These are phyloP conservation scores for Entamoeba moshkovskii DNA, from an alignment of 208 protist genomes.

Conservation along the genomic window DNA sequence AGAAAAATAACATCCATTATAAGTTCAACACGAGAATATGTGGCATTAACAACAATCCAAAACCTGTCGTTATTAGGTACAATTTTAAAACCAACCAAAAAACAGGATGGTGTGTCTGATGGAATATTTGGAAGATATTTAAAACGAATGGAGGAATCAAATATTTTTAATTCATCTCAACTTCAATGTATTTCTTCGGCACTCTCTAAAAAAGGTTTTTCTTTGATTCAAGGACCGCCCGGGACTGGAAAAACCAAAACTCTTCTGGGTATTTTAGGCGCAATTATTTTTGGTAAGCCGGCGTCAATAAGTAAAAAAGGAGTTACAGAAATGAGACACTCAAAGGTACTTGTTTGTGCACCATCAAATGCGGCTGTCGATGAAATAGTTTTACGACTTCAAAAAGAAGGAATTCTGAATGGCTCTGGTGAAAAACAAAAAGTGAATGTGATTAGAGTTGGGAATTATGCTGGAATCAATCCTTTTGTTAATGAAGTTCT, in stretches of 20 bases:
- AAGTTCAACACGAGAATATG: not conserved
- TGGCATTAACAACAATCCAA: not conserved
- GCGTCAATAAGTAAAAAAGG: not conserved
- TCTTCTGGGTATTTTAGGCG: not conserved
- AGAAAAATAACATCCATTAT: not conserved
- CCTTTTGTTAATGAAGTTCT: not conserved
- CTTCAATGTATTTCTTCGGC: not conserved
- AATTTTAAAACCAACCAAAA: not conserved
- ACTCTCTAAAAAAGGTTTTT: not conserved
- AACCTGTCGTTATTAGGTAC: not conserved
- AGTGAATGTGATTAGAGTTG: not conserved
- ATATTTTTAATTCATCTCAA: not conserved
- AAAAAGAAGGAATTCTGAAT: not conserved
- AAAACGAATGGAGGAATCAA: not conserved
- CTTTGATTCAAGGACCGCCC: not conserved
- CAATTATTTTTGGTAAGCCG: not conserved
- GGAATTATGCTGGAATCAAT: not conserved
- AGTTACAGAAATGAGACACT: not conserved
- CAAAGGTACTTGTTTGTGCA: not conserved
- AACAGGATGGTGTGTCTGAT: not conserved
- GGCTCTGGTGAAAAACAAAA: not conserved
- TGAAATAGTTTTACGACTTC: not conserved
- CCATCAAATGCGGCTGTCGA: constrained; percentile 3
- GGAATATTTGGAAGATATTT: not conserved
- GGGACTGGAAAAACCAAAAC: not conserved